Conservation (phyloP, 257 asterid species). For the Anisodus tanguticus region DNA sequence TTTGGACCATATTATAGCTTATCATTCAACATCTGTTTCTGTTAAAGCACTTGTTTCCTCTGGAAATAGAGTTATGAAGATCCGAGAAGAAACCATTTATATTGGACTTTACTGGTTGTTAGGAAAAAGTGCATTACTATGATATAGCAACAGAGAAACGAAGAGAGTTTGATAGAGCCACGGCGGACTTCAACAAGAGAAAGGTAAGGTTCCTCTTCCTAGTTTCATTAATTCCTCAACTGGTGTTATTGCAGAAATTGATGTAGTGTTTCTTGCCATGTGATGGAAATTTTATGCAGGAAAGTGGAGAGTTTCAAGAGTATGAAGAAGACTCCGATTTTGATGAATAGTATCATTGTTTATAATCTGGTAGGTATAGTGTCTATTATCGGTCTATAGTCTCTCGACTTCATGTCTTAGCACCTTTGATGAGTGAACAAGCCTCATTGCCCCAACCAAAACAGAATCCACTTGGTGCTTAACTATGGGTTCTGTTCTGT, state of each 20-base stretch:
- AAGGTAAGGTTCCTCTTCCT: constrained; percentile 50
- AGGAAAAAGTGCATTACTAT: constrained; percentile 90
- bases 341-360: constrained; percentile 43
- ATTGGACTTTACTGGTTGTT: constrained; percentile 32
- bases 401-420: constrained; percentile 3
- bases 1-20: constrained; percentile 18
- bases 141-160: constrained; percentile 94
- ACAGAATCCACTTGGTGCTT: constrained; percentile 19
- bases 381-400: neutral
- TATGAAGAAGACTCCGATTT: constrained; percentile 67
- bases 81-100: neutral
- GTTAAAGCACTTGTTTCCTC: constrained; percentile 10
- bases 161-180: constrained; percentile 84
- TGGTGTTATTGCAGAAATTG: neutral
- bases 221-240: neutral
- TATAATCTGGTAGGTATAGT: neutral
- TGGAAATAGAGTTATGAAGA: constrained; percentile 10
- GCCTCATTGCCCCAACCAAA: neutral
- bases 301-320: constrained; percentile 70
- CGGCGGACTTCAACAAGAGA: constrained; percentile 61
- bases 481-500: neutral
- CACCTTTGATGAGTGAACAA: neutral
- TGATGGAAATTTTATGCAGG: constrained; percentile 53
- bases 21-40: neutral
- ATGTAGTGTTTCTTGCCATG: constrained; percentile 14